phyloP scores from a whole-genome alignment of 768 basidiomycete genomes.

The Scleroderma citrinum region DNA sequence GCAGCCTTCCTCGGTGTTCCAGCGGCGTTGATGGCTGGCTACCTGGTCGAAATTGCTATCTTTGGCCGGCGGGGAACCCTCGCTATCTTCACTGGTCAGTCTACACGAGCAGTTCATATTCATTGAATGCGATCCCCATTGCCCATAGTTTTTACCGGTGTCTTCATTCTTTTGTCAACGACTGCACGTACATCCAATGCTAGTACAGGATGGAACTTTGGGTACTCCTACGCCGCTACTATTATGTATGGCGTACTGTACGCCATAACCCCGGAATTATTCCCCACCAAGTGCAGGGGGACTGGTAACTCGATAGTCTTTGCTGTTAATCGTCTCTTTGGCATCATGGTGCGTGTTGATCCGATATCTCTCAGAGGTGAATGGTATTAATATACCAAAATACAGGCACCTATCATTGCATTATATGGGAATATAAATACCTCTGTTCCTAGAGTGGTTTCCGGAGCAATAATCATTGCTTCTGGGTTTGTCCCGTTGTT shows the following conservation, averaged over 20 bases:
- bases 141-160: conserved; percentile 41
- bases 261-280: conserved; percentile 41
- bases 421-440: conserved; percentile 44
- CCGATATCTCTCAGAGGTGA: not conserved
- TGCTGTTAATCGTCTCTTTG: conserved; percentile 50
- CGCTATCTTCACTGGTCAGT: too few relatives aligned
- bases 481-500: conserved; percentile 43
- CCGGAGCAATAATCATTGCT: conserved; percentile 46
- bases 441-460: conserved; percentile 48
- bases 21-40: conserved; percentile 51
- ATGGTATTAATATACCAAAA: not conserved
- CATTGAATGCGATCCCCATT: not conserved
- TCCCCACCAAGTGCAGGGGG: too few relatives aligned
- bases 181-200: conserved; percentile 48
- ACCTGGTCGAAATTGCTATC: conserved; percentile 43
- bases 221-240: conserved; percentile 51
- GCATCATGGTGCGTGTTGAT: conserved; percentile 44
- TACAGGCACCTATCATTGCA: conserved; percentile 44
- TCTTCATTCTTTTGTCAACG: conserved; percentile 53
- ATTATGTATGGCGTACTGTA: conserved; percentile 50
- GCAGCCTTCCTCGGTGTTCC: conserved; percentile 52
- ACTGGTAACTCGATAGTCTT: conserved; percentile 52
- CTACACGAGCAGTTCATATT: not conserved
- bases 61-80: conserved; percentile 53
- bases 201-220: conserved; percentile 55